These are phyloP conservation scores for Lachancea sp. DNA, from an alignment of 805 yeast species.

Conservation along the genomic window DNA sequence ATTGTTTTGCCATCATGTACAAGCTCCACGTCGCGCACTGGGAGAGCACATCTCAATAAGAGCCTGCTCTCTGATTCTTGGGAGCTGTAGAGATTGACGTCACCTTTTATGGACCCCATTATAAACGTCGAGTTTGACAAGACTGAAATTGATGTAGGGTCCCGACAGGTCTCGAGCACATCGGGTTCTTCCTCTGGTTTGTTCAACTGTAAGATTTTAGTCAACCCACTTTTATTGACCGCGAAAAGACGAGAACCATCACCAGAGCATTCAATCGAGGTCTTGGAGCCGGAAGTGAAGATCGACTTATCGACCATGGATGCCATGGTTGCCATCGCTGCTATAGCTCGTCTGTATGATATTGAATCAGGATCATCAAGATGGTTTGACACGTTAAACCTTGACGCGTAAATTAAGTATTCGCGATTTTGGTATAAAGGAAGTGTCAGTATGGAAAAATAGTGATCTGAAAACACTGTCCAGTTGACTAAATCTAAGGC, in stretches of 20 bases:
- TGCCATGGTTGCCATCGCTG: slow-evolving; percentile 2
- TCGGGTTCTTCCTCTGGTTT: slow-evolving; percentile 56
- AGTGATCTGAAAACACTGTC: background rate
- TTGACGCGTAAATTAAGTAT: background rate
- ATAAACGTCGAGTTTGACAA: slow-evolving; percentile 15
- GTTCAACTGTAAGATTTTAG: slow-evolving; percentile 43
- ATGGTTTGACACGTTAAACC: too few relatives aligned
- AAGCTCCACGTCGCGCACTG: slow-evolving; percentile 43
- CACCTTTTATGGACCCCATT: slow-evolving; percentile 24
- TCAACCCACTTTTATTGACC: slow-evolving; percentile 49
- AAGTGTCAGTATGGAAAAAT: background rate
- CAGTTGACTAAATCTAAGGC: too few relatives aligned
- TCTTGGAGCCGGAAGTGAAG: slow-evolving; percentile 30
- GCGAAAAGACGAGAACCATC: slow-evolving; percentile 37
- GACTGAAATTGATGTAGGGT: slow-evolving; percentile 38
- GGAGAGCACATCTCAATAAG: slow-evolving; percentile 34
- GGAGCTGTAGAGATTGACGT: slow-evolving; percentile 18
- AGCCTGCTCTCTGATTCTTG: slow-evolving; percentile 30
- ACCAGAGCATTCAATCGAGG: slow-evolving; percentile 19
- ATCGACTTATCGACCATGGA: slow-evolving; percentile 20
- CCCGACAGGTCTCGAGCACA: slow-evolving; percentile 45
- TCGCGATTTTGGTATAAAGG: background rate
- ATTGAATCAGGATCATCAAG: too few relatives aligned
- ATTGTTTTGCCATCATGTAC: slow-evolving; percentile 56
- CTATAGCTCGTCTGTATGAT: background rate